These are phyloP conservation scores for Pleurotus tuoliensis DNA, from an alignment of 768 basidiomycete species.

Conservation along the genomic window DNA sequence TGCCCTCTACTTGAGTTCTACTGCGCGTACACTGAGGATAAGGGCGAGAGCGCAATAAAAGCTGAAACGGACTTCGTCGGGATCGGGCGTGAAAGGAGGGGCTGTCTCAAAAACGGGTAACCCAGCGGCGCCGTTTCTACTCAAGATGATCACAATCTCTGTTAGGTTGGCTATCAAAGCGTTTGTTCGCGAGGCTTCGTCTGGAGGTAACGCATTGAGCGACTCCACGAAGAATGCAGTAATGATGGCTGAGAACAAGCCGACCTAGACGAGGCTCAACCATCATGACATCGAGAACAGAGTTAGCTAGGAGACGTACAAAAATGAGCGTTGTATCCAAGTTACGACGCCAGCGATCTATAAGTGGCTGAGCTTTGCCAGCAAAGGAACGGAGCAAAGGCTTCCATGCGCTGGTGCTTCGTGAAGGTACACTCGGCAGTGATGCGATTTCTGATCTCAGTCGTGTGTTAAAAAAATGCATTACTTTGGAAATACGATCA, in stretches of 20 bases:
- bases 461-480: not conserved
- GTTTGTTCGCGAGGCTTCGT: constrained; percentile 17
- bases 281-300: not conserved
- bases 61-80: constrained; percentile 9
- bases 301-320: constrained; percentile 3
- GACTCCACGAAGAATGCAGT: constrained; percentile 18
- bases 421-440: constrained; percentile 14
- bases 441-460: not conserved
- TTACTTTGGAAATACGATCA: not conserved
- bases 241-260: constrained; percentile 17
- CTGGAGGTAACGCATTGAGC: constrained; percentile 6
- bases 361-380: constrained; percentile 12
- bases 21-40: constrained; percentile 6
- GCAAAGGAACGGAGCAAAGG: constrained; percentile 12
- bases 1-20: not conserved
- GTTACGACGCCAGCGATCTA: constrained; percentile 16
- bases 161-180: constrained; percentile 27
- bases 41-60: constrained; percentile 10
- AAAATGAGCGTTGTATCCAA: constrained; percentile 18
- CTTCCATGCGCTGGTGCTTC: constrained; percentile 16
- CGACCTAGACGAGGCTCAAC: constrained; percentile 8
- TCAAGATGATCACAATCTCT: constrained; percentile 7
- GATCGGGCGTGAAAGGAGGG: constrained; percentile 1
- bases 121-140: not conserved
- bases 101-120: not conserved